Base-by-base conservation (phyloP, 306 rosid species). In the Sechiopsis laciniata region DNA sequence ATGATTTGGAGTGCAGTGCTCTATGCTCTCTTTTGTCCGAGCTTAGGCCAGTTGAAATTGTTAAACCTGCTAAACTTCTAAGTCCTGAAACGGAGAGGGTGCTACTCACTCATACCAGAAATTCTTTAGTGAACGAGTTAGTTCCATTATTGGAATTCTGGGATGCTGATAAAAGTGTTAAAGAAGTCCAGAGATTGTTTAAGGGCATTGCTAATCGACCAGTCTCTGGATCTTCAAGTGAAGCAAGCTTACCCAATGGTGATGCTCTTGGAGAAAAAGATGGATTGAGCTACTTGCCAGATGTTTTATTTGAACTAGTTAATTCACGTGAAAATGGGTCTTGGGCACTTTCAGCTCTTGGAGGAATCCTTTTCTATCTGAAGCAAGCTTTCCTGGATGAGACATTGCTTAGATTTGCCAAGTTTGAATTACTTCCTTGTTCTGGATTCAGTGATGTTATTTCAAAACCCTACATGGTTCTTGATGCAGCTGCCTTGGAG, bases 311-410 rank as follows among this genome's bases (percentile, higher is more conserved):
- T 79, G 88, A 89, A 84, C 82, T 94, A 51, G 81, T 85, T 55
- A 82, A 80, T 82, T 82, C 81, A 26, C 87, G 80, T 2, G 82
- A 85, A 67, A 75, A 80, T 69, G 83, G 88, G 70, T 81, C 77
- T 75, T 84, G 74, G 86, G 99, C 96, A 63, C 92, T 94, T 87
- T 90, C 96, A 75, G 99, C 99, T 71, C 91, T 94, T 72, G 99
- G 99, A 12, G 99, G 97, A 66, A 81, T 85, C 63, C 90, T 94
- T 71, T 94, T 83, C 88, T 94, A 89, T 85, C 85, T 94, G 77
- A 94, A 86, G 80, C 99, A 94, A 87, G 91, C 95, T 81, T 89
- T 89, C 76, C 87, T 91, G 71, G 99, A 94, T 65, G 91, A 89
- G 80, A 55, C 86, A 62, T 65, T 94, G 84, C 92, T 94, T 74